phyloP scores from a whole-genome alignment of 306 rosid genomes.

The Inga leiocalycina region DNA sequence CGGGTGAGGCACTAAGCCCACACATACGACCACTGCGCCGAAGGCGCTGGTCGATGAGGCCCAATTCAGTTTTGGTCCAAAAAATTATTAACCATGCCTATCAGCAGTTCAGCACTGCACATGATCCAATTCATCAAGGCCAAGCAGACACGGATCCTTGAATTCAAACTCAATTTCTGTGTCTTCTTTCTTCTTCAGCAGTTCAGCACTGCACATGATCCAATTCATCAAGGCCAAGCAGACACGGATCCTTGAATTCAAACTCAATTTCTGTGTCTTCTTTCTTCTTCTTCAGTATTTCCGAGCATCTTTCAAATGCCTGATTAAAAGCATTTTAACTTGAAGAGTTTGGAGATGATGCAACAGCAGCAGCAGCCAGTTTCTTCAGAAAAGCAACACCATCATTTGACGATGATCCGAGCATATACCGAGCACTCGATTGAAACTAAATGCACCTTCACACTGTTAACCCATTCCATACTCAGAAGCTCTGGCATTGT shows the following conservation, averaged over 20 bases:
- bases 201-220: background rate
- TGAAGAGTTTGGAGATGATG: constrained; percentile 30
- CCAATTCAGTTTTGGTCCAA: background rate
- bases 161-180: background rate
- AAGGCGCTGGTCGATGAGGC: no score
- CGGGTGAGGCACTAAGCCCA: no score
- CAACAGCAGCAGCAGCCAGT: constrained; percentile 32
- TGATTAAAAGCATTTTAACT: background rate
- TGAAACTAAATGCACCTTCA: constrained; percentile 10
- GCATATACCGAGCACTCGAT: constrained; percentile 71
- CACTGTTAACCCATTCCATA: background rate
- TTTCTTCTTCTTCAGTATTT: no score
- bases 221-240: background rate
- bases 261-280: background rate
- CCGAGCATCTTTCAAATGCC: background rate
- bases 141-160: background rate
- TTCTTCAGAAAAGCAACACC: constrained; percentile 73
- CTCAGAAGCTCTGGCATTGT: constrained; percentile 6
- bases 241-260: background rate
- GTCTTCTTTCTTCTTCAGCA: background rate
- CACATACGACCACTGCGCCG: no score
- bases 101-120: no score
- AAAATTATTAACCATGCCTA: no score
- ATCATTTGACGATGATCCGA: constrained; percentile 64
- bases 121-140: background rate